Conservation (phyloP, 768 basidiomycete species). For the Auricularia cornea region DNA sequence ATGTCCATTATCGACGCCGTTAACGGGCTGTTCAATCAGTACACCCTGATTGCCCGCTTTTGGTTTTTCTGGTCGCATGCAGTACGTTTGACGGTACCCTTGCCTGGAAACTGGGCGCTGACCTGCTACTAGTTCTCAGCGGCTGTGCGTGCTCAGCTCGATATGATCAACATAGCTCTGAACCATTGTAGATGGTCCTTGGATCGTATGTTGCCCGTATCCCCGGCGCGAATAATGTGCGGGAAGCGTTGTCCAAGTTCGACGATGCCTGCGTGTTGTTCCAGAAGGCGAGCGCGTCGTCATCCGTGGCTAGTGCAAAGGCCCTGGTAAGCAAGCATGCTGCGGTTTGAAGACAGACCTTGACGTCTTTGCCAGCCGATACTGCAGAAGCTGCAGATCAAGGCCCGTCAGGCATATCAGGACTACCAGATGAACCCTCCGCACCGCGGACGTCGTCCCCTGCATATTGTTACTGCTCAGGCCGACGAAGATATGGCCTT, state of each 20-base stretch:
- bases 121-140: not conserved
- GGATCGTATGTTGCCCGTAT: not conserved
- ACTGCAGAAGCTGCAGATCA: not conserved
- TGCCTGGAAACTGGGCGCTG: not conserved
- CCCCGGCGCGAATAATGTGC: not conserved
- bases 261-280: not conserved
- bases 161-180: not conserved
- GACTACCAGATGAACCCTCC: not conserved
- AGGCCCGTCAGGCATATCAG: not conserved
- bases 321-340: not conserved
- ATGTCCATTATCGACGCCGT: slow-evolving; percentile 63
- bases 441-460: not conserved
- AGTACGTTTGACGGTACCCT: not conserved
- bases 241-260: not conserved
- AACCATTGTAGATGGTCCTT: not conserved
- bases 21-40: slow-evolving; percentile 56
- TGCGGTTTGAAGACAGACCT: not conserved
- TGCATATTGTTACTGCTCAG: not conserved
- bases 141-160: not conserved
- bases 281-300: not conserved
- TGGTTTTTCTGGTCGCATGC: slow-evolving; percentile 45
- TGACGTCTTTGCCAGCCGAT: not conserved
- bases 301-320: not conserved
- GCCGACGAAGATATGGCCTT: not conserved
- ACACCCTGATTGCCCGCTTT: slow-evolving; percentile 54